Percentiles rank a stretch among this genome's conserved stretches.
These are phyloP conservation scores for Gleditsia sinensis DNA, from an alignment of 306 rosid genomes.

Conservation along the genomic window DNA sequence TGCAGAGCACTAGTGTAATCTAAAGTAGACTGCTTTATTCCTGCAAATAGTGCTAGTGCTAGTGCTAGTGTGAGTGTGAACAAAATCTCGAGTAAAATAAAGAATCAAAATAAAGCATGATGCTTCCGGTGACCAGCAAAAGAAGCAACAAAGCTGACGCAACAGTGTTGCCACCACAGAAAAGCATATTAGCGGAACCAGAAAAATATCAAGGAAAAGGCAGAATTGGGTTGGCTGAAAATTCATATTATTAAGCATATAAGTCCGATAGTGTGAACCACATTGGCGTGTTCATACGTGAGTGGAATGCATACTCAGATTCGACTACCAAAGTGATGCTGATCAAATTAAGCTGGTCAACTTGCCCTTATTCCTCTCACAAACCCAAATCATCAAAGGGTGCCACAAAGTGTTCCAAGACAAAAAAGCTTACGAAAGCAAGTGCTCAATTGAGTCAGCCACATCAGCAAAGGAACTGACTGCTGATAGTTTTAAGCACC, in stretches of 20 bases:
- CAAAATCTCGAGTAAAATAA: slow-evolving; percentile 41
- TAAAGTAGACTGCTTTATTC: slow-evolving; percentile 38
- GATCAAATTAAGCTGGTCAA: slow-evolving; percentile 56
- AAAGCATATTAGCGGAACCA: slow-evolving; percentile 30
- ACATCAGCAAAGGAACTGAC: slow-evolving; percentile 51
- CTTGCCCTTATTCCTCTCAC: slow-evolving; percentile 56
- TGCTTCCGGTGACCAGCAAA: slow-evolving; percentile 43
- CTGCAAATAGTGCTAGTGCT: slow-evolving; percentile 7
- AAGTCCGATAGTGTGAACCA: slow-evolving; percentile 33
- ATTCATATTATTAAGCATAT: slow-evolving; percentile 10
- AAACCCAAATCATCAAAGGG: no score
- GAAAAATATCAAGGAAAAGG: slow-evolving; percentile 40
- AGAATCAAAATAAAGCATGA: slow-evolving; percentile 56
- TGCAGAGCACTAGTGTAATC: background rate
- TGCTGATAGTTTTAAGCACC: slow-evolving; percentile 23
- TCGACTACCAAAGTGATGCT: slow-evolving; percentile 55
- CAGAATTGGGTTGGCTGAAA: slow-evolving; percentile 33
- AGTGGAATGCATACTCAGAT: slow-evolving; percentile 91
- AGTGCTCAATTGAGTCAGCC: slow-evolving; percentile 67
- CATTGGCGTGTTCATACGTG: slow-evolving; percentile 42
- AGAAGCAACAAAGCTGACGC: slow-evolving; percentile 35
- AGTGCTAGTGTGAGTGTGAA: background rate
- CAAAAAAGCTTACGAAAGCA: slow-evolving; percentile 30
- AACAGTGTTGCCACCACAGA: slow-evolving; percentile 46
- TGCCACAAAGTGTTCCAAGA: slow-evolving; percentile 7